phyloP scores from a whole-genome alignment of 305 asterid species.

The Andrographis paniculata region DNA sequence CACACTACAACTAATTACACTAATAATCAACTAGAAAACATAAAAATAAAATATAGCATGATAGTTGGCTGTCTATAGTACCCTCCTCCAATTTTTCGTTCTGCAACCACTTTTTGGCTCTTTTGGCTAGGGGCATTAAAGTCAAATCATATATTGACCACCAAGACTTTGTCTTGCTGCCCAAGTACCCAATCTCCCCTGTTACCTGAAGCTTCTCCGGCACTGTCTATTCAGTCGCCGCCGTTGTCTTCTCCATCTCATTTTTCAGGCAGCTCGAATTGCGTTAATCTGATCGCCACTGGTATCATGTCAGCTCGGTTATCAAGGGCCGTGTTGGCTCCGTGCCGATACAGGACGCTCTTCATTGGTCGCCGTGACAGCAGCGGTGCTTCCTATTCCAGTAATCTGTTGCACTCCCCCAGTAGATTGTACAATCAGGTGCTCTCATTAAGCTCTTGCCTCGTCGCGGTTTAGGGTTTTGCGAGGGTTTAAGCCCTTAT shows the following conservation, averaged over 20 bases:
- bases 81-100: too few species aligned
- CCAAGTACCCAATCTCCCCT: neutral
- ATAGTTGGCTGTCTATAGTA: too few species aligned
- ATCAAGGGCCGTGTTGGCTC: constrained; percentile 26
- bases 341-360: constrained; percentile 33
- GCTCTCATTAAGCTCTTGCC: too few species aligned
- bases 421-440: constrained; percentile 31
- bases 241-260: neutral
- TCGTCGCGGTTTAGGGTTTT: too few species aligned
- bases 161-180: too few species aligned
- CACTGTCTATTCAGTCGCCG: neutral
- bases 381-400: constrained; percentile 19
- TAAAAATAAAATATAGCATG: too few species aligned
- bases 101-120: too few species aligned
- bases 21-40: too few species aligned
- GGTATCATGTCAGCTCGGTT: constrained; percentile 37
- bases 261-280: neutral
- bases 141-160: too few species aligned
- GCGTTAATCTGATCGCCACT: constrained; percentile 25
- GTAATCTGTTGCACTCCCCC: constrained; percentile 27
- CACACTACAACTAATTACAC: too few species aligned
- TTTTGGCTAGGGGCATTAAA: too few species aligned
- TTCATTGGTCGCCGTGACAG: constrained; percentile 21
- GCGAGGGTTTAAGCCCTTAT: constrained; percentile 24
- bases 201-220: neutral